phyloP scores from a whole-genome alignment of 108 stramenopile genomes.

The Conticribra guillardii region DNA sequence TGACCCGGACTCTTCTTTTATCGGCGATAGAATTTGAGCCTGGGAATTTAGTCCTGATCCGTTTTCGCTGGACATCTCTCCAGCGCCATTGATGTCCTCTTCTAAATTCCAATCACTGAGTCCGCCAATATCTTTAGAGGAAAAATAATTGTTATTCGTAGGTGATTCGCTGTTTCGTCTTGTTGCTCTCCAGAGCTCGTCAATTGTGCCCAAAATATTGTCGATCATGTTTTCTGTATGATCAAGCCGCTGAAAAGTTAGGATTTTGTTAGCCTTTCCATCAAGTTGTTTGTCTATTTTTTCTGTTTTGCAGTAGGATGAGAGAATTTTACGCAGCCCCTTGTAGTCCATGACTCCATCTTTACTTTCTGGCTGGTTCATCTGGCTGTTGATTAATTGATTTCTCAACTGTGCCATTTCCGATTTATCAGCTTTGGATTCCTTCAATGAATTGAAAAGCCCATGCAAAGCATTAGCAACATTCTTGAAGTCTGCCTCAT shows the following conservation, averaged over 20 bases:
- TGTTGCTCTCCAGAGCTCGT: no score
- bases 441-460: conserved; percentile 6
- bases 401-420: conserved; percentile 9
- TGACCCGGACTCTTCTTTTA: no score
- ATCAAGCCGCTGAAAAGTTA: conserved; percentile 9
- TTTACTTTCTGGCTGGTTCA: no score
- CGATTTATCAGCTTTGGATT: conserved; percentile 15
- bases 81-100: no score
- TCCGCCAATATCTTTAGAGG: no score
- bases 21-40: no score
- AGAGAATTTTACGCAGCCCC: neutral
- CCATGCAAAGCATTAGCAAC: conserved; percentile 4
- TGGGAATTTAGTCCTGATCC: no score
- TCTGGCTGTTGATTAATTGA: conserved; percentile 1
- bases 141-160: no score
- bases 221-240: conserved; percentile 13
- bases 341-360: conserved; percentile 6
- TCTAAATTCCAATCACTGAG: no score
- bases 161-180: no score
- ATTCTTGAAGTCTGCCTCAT: conserved; percentile 17
- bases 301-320: conserved; percentile 2
- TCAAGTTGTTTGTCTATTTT: conserved; percentile 4
- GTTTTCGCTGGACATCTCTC: no score
- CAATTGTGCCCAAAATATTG: no score
- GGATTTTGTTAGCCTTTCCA: conserved; percentile 1